Percentiles rank a stretch among this genome's conserved stretches.
phyloP scores from a whole-genome alignment of 176 grass and related monocot genomes.

The Bromus sterilis region DNA sequence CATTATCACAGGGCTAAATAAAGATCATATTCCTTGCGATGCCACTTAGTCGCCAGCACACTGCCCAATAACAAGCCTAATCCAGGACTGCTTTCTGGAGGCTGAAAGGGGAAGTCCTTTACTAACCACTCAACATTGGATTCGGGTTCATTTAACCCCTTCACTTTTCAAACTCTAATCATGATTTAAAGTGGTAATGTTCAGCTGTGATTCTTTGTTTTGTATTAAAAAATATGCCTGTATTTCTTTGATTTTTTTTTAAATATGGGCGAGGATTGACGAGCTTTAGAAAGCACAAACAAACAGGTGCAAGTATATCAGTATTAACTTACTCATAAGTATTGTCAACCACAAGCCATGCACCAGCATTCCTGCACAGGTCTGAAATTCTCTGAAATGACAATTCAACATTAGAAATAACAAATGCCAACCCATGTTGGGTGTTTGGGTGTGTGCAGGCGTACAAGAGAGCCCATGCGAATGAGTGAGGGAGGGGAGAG shows the following conservation, averaged over 20 bases:
- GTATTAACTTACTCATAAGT: slow-evolving; percentile 89
- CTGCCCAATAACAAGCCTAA: not conserved
- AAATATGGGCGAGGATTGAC: not conserved
- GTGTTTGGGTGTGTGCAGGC: not conserved
- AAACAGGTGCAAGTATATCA: not conserved
- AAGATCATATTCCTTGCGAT: not conserved
- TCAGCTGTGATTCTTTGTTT: not conserved
- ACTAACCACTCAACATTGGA: not conserved
- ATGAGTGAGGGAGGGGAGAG: not conserved
- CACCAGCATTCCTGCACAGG: slow-evolving; percentile 68
- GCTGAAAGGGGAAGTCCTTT: not conserved
- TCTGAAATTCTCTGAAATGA: slow-evolving; percentile 87
- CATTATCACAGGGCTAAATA: not conserved
- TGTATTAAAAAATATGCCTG: not conserved
- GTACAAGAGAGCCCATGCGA: not conserved
- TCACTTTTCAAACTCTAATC: not conserved
- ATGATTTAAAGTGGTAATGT: not conserved
- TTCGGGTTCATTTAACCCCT: not conserved
- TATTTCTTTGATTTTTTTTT: not conserved
- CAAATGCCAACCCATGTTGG: not conserved
- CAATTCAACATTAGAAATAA: slow-evolving; percentile 32
- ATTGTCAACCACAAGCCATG: slow-evolving; percentile 94
- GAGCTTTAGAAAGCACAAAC: not conserved
- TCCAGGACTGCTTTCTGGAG: not conserved
- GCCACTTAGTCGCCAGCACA: not conserved